phyloP scores from a whole-genome alignment of 768 basidiomycete species.

The Mycena leptocephala region DNA sequence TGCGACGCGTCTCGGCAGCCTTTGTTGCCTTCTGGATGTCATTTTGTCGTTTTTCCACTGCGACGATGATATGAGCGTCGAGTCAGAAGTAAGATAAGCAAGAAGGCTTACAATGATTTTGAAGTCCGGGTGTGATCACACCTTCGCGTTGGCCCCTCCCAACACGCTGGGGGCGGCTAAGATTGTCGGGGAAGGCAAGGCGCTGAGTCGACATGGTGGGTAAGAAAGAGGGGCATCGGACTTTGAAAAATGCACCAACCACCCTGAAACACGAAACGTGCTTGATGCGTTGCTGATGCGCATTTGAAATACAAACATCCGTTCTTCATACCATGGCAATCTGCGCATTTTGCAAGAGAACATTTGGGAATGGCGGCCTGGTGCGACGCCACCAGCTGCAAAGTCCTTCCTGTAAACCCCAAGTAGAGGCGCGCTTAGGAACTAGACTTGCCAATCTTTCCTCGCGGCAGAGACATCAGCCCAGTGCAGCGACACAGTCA shows the following conservation, averaged over 20 bases:
- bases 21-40: too few species aligned
- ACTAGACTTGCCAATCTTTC: neutral
- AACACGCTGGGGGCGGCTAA: neutral
- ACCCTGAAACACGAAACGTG: neutral
- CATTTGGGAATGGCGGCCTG: neutral
- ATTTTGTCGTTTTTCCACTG: too few species aligned
- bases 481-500: neutral
- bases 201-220: constrained; percentile 17
- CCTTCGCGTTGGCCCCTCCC: neutral
- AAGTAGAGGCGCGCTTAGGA: neutral
- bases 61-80: too few species aligned
- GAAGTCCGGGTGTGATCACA: neutral
- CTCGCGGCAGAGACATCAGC: neutral
- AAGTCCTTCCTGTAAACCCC: neutral
- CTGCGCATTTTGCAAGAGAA: neutral
- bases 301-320: neutral
- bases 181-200: neutral
- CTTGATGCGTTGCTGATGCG: neutral
- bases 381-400: neutral
- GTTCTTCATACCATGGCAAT: neutral
- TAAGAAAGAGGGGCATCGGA: neutral
- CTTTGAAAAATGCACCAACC: neutral
- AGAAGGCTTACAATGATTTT: neutral
- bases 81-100: too few species aligned
- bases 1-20: too few species aligned